Evolutionary conservation across 2,329 filamentous ascomycete species (phyloP).

Genomic region (Sporothrix pallida): DNA sequence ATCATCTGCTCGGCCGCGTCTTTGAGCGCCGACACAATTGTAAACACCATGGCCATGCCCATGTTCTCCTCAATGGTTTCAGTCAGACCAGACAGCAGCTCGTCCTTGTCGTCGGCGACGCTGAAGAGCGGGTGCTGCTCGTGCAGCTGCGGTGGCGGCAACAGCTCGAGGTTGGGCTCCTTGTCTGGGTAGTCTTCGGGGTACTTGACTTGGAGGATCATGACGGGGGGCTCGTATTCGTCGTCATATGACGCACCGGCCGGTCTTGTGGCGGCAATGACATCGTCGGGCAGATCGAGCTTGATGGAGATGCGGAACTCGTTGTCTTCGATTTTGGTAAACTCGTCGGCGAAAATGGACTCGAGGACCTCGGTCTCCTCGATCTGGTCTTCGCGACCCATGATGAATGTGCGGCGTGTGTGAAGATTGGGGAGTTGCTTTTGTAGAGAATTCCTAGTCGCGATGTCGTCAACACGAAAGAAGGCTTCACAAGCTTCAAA

Average conservation of each 20-base stretch:
- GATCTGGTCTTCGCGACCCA: constrained; percentile 83
- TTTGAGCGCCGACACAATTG: constrained; percentile 83
- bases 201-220: constrained; percentile 86
- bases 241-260: constrained; percentile 49
- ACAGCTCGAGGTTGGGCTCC: constrained; percentile 80
- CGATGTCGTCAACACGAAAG: not conserved
- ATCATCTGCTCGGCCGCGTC: constrained; percentile 89
- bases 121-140: constrained; percentile 75
- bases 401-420: constrained; percentile 43
- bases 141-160: constrained; percentile 63
- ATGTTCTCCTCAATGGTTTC: constrained; percentile 88
- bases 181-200: constrained; percentile 90
- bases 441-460: not conserved
- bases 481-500: not conserved
- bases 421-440: too few species aligned
- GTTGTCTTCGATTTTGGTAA: constrained; percentile 91
- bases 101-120: constrained; percentile 77
- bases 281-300: constrained; percentile 75
- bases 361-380: constrained; percentile 98
- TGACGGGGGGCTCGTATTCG: constrained; percentile 66
- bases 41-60: constrained; percentile 98
- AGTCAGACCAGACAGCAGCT: constrained; percentile 71
- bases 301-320: constrained; percentile 85
- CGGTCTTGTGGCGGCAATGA: constrained; percentile 20
- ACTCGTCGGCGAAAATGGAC: constrained; percentile 97